Evolutionary conservation across 306 rosid species (phyloP), one percentile per base, ranked within the genome.

Genomic region (Morella rubra): DNA sequence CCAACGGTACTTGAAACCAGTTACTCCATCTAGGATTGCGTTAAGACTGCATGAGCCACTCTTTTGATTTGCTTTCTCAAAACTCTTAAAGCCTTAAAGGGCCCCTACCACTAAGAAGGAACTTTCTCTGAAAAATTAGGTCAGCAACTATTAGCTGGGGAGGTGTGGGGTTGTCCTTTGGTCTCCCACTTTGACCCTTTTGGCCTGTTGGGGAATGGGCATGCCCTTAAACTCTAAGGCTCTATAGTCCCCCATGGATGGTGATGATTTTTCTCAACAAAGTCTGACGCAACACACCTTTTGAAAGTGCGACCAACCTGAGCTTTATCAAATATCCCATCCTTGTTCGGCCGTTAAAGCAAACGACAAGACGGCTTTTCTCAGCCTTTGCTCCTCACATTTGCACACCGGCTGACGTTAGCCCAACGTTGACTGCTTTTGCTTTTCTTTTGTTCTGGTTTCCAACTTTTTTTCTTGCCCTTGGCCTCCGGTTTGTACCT

Each of bases 291-390:
- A 87, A 85, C 81, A 40, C 41, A 66, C 50, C 86, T 88, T 88
- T 89, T 69, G 6, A 74, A 71, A 71, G 60, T 12, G 53, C 67
- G 67, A 41, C 71, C 72, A 74, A 71, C 65, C 76, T 56, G 62
- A 22, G 51, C 45, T 76, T 77, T 46, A 0, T 61, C 12, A 19
- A 67, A 71, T 72, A 12, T 22, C 19, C 51, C 59, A 19, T 74
- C 66, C 72, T 74, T 76, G 13, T 77, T 79, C 8, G 87, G 86
- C 88, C 89, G 90, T 89, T 89, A 87, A 84, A 89, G 89, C 61
- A 70, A 76, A 56, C 76, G 85, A 87, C 87, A 91, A 79, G 89
- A 87, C 88, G 93, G 90, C 90, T 87, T 91, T 89, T 78, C 88
- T 80, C 90, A 86, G 92, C 81, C 84, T 89, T 89, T 89, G 90